Percentiles rank a stretch among this genome's conserved stretches.
Conservation (phyloP, 345 rosid genomes). For the Hypericum perforatum region DNA sequence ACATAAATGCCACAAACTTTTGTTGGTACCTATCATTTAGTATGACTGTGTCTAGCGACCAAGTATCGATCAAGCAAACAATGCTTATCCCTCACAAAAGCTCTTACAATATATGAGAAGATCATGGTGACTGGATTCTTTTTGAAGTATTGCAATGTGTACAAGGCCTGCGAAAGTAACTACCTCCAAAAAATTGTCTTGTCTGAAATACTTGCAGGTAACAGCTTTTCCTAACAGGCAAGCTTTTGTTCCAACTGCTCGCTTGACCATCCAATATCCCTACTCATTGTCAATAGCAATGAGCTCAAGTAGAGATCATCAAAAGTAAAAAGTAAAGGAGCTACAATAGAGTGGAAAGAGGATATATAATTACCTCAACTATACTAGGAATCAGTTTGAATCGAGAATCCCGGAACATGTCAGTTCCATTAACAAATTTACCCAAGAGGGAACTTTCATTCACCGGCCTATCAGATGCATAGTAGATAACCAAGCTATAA, state of each 20-base stretch:
- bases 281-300: conserved; percentile 19
- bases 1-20: too few relatives aligned
- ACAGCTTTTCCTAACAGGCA: conserved; percentile 97
- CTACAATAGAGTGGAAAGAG: not conserved
- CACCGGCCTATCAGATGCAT: conserved; percentile 81
- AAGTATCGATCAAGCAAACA: too few relatives aligned
- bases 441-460: conserved; percentile 62
- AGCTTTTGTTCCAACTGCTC: conserved; percentile 97
- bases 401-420: conserved; percentile 71
- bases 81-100: too few relatives aligned
- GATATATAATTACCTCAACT: conserved; percentile 48
- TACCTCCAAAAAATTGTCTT: conserved; percentile 92
- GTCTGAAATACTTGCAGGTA: conserved; percentile 83
- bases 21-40: too few relatives aligned
- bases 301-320: not conserved
- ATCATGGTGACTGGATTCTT: not conserved
- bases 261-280: conserved; percentile 99
- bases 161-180: not conserved
- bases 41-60: too few relatives aligned
- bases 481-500: conserved; percentile 82
- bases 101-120: too few relatives aligned
- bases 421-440: conserved; percentile 75
- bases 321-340: conserved; percentile 5
- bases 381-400: conserved; percentile 92
- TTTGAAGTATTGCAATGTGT: not conserved